phyloP scores from a whole-genome alignment of 2,329 filamentous ascomycete species.

The Hypomyces rosellus region DNA sequence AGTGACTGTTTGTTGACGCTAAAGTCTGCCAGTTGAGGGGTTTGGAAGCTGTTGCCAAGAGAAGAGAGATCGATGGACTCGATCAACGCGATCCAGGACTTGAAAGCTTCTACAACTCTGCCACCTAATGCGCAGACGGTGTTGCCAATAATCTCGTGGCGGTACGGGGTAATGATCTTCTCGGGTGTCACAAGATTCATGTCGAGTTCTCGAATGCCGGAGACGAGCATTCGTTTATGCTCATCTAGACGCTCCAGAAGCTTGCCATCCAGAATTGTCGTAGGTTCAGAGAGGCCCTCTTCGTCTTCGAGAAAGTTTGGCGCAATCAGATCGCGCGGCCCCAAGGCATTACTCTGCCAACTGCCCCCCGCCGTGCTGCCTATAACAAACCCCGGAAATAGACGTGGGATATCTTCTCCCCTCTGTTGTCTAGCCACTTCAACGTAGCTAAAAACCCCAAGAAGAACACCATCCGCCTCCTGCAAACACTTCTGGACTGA shows the following conservation, averaged over 20 bases:
- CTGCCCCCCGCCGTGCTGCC: conserved; percentile 78
- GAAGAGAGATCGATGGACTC: conserved; percentile 87
- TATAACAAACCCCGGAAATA: conserved; percentile 88
- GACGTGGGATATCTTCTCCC: conserved; percentile 85
- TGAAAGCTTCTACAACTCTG: conserved; percentile 81
- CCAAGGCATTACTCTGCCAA: conserved; percentile 71
- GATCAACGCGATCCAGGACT: conserved; percentile 80
- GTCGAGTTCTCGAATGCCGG: conserved; percentile 79
- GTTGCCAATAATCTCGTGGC: conserved; percentile 75
- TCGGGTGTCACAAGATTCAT: conserved; percentile 72
- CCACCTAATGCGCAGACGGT: conserved; percentile 71
- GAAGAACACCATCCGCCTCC: conserved; percentile 92
- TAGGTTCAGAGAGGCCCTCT: conserved; percentile 66
- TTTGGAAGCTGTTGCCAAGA: conserved; percentile 71
- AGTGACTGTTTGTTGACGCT: conserved; percentile 84
- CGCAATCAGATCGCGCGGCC: conserved; percentile 62
- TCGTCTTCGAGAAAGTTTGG: conserved; percentile 84
- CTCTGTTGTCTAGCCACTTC: conserved; percentile 90
- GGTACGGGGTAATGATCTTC: conserved; percentile 72
- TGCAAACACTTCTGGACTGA: conserved; percentile 92
- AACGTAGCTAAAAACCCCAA: conserved; percentile 93
- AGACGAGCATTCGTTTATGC: conserved; percentile 75
- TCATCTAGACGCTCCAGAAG: conserved; percentile 81
- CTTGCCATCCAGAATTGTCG: conserved; percentile 65
- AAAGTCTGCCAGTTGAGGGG: conserved; percentile 81